Conservation (phyloP, 2,329 filamentous ascomycete genomes). For the Calonectria naviculata region DNA sequence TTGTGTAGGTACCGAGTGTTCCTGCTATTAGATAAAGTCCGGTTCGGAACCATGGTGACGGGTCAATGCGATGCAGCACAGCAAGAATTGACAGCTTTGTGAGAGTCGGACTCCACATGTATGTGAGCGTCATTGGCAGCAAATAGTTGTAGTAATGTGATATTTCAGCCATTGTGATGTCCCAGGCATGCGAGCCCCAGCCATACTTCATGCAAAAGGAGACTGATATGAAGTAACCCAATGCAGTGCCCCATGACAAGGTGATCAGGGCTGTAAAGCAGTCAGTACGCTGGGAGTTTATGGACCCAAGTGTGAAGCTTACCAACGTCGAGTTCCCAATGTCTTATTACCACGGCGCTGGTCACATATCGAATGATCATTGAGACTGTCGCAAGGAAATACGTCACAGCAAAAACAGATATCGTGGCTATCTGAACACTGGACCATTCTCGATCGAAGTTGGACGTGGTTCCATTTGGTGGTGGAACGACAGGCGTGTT, state of each 20-base stretch:
- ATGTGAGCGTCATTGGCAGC: slow-evolving; percentile 13
- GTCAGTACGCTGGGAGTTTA: background rate
- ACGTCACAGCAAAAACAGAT: slow-evolving; percentile 14
- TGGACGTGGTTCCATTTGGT: slow-evolving; percentile 7
- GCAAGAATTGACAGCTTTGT: slow-evolving; percentile 22
- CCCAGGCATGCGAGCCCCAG: slow-evolving; percentile 22
- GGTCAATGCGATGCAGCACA: slow-evolving; percentile 12
- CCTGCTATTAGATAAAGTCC: background rate
- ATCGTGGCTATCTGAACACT: slow-evolving; percentile 17
- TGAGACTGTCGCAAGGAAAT: slow-evolving; percentile 14
- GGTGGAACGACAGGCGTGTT: slow-evolving; percentile 13
- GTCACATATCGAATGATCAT: slow-evolving; percentile 16
- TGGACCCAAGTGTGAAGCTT: background rate
- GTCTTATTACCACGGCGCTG: background rate
- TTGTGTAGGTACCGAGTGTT: slow-evolving; percentile 6
- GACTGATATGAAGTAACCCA: slow-evolving; percentile 23
- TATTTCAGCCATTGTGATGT: slow-evolving; percentile 16
- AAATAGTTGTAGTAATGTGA: slow-evolving; percentile 15
- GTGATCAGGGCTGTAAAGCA: slow-evolving; percentile 16
- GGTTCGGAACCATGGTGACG: background rate
- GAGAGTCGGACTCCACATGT: slow-evolving; percentile 22
- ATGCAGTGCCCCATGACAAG: slow-evolving; percentile 10
- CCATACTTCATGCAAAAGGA: slow-evolving; percentile 19
- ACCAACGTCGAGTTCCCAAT: slow-evolving; percentile 16
- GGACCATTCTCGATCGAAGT: slow-evolving; percentile 13